Percentiles rank a stretch among this genome's conserved stretches.
Evolutionary conservation across 108 stramenopile species (phyloP).

Genomic region (Thalassiosira profunda): DNA sequence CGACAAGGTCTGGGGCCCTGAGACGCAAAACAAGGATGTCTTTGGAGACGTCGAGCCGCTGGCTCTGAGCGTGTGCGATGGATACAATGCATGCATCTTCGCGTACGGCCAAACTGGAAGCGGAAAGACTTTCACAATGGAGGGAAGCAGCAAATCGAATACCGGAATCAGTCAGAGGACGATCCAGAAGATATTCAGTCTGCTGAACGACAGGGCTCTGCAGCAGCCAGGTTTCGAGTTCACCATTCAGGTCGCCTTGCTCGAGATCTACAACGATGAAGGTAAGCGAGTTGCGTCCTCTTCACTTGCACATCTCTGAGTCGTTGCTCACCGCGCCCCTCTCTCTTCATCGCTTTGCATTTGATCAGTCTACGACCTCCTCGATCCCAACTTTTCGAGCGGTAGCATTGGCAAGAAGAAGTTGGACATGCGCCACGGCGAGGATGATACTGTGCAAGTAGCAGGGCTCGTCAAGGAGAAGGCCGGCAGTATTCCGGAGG

Average conservation of each 20-base stretch:
- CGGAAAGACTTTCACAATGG: conserved; percentile 94
- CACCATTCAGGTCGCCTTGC: conserved; percentile 67
- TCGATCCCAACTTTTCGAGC: conserved; percentile 41
- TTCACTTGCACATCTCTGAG: conserved; percentile 2
- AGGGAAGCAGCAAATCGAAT: conserved; percentile 69
- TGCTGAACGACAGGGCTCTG: conserved; percentile 72
- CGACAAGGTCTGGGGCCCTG: conserved; percentile 96
- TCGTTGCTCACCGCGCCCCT: neutral
- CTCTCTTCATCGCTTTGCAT: neutral
- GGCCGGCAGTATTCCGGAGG: conserved; percentile 81
- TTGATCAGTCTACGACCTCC: conserved; percentile 74
- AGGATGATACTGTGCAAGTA: conserved; percentile 90
- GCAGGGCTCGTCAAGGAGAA: conserved; percentile 93
- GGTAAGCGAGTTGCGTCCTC: conserved; percentile 10
- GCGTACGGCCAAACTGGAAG: conserved; percentile 98
- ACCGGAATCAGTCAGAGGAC: conserved; percentile 87
- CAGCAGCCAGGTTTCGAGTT: conserved; percentile 74
- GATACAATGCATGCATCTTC: conserved; percentile 99
- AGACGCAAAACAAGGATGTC: conserved; percentile 85
- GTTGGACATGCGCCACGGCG: conserved; percentile 74
- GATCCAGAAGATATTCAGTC: conserved; percentile 88
- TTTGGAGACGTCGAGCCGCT: conserved; percentile 97
- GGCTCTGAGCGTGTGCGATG: conserved; percentile 95
- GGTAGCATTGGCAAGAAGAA: conserved; percentile 62
- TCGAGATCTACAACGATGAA: conserved; percentile 94